Percentiles rank a stretch among this genome's conserved stretches.
These are phyloP conservation scores for Cyanodermella asteris DNA, from an alignment of 2,329 filamentous ascomycete species.

Conservation along the genomic window DNA sequence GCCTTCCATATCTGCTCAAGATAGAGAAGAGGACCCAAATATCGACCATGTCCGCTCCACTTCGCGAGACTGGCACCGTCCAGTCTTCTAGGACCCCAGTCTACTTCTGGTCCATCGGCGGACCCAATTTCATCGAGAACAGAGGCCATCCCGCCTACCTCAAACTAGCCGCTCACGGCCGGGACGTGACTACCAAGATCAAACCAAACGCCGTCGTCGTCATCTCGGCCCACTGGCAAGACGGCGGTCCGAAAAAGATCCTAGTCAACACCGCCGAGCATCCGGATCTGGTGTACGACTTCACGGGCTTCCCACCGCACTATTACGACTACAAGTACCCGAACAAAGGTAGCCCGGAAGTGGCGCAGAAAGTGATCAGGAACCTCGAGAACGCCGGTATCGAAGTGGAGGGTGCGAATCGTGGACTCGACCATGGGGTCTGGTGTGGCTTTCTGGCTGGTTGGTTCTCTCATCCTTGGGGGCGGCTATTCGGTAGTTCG, in stretches of 20 bases:
- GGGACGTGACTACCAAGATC: conserved; percentile 46
- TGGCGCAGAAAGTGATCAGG: conserved; percentile 36
- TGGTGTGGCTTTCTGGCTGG: no score
- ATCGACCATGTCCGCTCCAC: no score
- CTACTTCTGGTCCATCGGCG: conserved; percentile 31
- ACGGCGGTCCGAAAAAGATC: conserved; percentile 25
- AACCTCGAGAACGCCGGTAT: conserved; percentile 36
- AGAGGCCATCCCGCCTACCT: conserved; percentile 43
- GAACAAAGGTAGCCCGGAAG: conserved; percentile 35
- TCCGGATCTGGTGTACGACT: conserved; percentile 52
- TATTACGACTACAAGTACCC: conserved; percentile 49
- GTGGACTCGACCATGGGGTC: conserved; percentile 58
- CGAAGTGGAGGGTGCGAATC: conserved; percentile 32
- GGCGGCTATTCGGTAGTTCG: no score
- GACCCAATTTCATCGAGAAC: conserved; percentile 47
- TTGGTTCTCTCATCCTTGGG: conserved; percentile 12
- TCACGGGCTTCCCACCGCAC: conserved; percentile 48
- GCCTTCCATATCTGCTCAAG: no score
- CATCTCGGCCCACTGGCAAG: conserved; percentile 62
- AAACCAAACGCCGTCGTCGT: conserved; percentile 53
- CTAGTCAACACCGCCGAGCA: conserved; percentile 43
- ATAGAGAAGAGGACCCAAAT: no score
- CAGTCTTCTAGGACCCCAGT: conserved; percentile 20
- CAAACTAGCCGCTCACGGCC: conserved; percentile 41
- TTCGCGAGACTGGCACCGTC: no score